Evolutionary conservation across 176 grass and related monocot genomes (phyloP).

Genomic region (Oryza glaberrima): DNA sequence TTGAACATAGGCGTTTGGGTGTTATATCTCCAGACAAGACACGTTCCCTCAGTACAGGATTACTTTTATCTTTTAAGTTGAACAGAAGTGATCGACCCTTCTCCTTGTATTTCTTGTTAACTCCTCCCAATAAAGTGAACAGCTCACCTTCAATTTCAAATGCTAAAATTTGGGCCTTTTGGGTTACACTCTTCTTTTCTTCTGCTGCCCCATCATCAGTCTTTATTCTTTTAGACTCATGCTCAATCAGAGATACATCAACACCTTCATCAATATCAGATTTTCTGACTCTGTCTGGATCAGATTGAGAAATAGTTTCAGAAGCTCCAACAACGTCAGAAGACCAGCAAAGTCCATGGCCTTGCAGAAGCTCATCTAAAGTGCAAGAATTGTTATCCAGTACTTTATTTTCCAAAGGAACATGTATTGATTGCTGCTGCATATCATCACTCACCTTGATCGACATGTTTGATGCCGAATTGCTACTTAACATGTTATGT

Average conservation of each 20-base stretch:
- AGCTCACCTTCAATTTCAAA: slow-evolving; percentile 76
- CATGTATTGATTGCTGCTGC: slow-evolving; percentile 32
- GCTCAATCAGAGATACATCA: slow-evolving; percentile 13
- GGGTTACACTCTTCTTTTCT: slow-evolving; percentile 31
- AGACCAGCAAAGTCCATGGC: slow-evolving; percentile 56
- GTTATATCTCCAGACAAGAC: slow-evolving; percentile 78
- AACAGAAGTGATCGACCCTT: slow-evolving; percentile 81
- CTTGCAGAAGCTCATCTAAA: slow-evolving; percentile 70
- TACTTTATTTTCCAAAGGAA: slow-evolving; percentile 32
- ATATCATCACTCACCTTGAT: neutral
- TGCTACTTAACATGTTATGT: slow-evolving; percentile 5
- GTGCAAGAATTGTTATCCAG: slow-evolving; percentile 34
- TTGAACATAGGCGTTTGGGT: slow-evolving; percentile 64
- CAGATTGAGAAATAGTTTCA: slow-evolving; percentile 12
- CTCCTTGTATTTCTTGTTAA: slow-evolving; percentile 92
- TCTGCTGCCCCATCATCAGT: slow-evolving; percentile 25
- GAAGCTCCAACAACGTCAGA: slow-evolving; percentile 38
- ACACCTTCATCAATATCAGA: slow-evolving; percentile 31
- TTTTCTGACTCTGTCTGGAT: slow-evolving; percentile 38
- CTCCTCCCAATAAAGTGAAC: slow-evolving; percentile 72
- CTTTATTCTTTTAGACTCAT: slow-evolving; percentile 43
- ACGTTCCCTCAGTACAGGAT: slow-evolving; percentile 61
- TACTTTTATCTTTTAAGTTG: slow-evolving; percentile 80
- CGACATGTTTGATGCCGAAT: slow-evolving; percentile 18
- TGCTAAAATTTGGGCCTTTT: slow-evolving; percentile 52